phyloP scores from a whole-genome alignment of 805 yeast genomes.

The Saccharomycopsis selenospora region DNA sequence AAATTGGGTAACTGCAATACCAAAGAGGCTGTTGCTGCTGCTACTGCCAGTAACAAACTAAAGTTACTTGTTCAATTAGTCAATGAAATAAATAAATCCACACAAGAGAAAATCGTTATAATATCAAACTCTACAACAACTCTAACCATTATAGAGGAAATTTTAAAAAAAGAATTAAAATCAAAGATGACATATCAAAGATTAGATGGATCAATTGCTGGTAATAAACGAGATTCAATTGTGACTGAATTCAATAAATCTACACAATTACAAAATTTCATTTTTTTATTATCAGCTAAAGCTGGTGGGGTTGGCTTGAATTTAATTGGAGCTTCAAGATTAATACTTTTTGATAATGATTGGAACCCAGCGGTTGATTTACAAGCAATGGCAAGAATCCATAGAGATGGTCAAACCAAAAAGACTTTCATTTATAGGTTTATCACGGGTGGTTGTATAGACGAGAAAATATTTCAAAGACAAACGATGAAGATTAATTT shows the following conservation, averaged over 20 bases:
- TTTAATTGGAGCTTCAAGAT: conserved; percentile 70
- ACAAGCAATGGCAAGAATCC: conserved; percentile 94
- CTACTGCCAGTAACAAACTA: conserved; percentile 54
- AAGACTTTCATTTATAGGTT: conserved; percentile 79
- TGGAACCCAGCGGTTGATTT: conserved; percentile 94
- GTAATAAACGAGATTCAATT: conserved; percentile 52
- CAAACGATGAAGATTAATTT: conserved; percentile 79
- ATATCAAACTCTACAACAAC: conserved; percentile 88
- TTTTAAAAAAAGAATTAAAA: conserved; percentile 31
- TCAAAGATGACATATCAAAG: conserved; percentile 48
- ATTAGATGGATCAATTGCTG: conserved; percentile 80
- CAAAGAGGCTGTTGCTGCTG: conserved; percentile 8
- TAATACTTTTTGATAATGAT: conserved; percentile 83
- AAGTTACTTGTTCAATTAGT: conserved; percentile 51
- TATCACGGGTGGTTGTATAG: conserved; percentile 82
- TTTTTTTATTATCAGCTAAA: conserved; percentile 76
- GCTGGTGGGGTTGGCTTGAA: conserved; percentile 94
- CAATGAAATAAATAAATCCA: conserved; percentile 34
- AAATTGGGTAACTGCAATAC: conserved; percentile 14
- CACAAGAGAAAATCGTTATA: conserved; percentile 71
- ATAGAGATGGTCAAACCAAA: conserved; percentile 82
- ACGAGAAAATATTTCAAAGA: conserved; percentile 89
- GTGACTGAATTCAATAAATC: conserved; percentile 63
- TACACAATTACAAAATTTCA: conserved; percentile 36
- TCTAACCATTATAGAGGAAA: conserved; percentile 61